Percentiles rank a stretch among this genome's conserved stretches.
phyloP scores from a whole-genome alignment of 2,329 filamentous ascomycete genomes.

The Colletotrichum paranaense region DNA sequence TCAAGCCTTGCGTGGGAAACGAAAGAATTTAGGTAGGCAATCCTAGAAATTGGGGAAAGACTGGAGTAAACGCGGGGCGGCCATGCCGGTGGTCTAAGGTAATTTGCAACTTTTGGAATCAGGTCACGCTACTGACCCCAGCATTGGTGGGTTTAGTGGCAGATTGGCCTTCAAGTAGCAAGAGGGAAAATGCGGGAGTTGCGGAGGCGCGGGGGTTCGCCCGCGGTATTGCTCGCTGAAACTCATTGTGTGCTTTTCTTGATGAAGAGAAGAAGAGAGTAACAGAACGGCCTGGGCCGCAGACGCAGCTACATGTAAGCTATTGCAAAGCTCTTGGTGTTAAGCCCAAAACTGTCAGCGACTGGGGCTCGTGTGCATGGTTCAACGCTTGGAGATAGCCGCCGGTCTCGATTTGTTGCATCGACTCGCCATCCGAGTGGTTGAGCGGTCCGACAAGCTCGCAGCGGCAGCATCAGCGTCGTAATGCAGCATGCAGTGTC shows the following conservation, averaged over 20 bases:
- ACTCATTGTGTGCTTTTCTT: background rate
- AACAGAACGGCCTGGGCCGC: background rate
- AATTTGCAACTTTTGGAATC: background rate
- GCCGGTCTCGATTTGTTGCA: background rate
- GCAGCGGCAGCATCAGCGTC: background rate
- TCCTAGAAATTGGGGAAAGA: constrained; percentile 4
- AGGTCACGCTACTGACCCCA: constrained; percentile 12
- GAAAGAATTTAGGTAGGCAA: background rate
- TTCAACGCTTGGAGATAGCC: background rate
- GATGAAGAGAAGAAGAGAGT: background rate
- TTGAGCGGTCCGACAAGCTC: background rate
- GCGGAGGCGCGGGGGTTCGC: constrained; percentile 29
- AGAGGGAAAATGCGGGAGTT: constrained; percentile 24
- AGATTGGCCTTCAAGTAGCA: constrained; percentile 6
- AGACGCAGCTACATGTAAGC: background rate
- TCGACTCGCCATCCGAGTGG: background rate
- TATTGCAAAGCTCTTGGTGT: background rate
- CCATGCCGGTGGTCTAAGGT: background rate
- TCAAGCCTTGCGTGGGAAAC: background rate
- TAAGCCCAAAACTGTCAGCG: background rate
- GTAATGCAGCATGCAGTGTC: background rate
- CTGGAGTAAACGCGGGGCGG: constrained; percentile 29
- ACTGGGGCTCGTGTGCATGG: background rate
- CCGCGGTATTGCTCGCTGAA: constrained; percentile 32
- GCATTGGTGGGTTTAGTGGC: constrained; percentile 8